A percentile compares a stretch with the other conserved stretches of the same genome.
These are phyloP conservation scores for Hortiboletus rubellus DNA, from an alignment of 1,284 basidiomycete genomes.

Conservation along the genomic window DNA sequence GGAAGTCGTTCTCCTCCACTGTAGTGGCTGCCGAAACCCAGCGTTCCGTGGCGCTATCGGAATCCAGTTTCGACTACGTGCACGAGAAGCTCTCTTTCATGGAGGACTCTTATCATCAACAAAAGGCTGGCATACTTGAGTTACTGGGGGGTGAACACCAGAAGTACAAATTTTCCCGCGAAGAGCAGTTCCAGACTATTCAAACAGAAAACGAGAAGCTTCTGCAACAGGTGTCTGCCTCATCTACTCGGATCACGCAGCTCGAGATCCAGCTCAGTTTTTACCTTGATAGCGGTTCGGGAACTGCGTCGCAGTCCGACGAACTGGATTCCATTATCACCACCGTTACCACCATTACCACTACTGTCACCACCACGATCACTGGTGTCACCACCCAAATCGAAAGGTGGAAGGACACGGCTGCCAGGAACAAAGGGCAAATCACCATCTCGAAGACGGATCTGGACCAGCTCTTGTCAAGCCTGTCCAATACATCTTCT, in stretches of 20 bases:
- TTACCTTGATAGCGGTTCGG: not conserved
- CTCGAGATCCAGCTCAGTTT: conserved; percentile 8
- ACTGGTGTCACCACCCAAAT: conserved; percentile 3
- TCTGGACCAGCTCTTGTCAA: conserved; percentile 10
- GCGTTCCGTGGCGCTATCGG: not conserved
- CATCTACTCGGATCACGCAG: not conserved
- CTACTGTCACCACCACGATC: not conserved
- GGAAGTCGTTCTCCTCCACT: no score
- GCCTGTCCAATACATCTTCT: conserved; percentile 1
- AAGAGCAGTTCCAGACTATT: not conserved
- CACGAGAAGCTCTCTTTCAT: not conserved
- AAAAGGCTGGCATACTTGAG: conserved; percentile 6
- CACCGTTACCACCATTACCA: not conserved
- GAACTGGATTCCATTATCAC: not conserved
- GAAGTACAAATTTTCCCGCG: not conserved
- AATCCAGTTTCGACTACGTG: no score
- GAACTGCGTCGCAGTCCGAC: not conserved
- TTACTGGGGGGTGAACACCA: conserved; percentile 2
- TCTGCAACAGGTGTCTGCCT: not conserved
- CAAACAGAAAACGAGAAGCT: conserved; percentile 6
- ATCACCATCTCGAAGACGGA: conserved; percentile 11
- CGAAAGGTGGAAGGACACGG: conserved; percentile 3
- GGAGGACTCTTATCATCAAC: conserved; percentile 6
- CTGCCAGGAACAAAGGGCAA: not conserved
- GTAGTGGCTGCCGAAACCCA: not conserved